phyloP scores from a whole-genome alignment of 257 asterid species.

The Primulina eburnea region DNA sequence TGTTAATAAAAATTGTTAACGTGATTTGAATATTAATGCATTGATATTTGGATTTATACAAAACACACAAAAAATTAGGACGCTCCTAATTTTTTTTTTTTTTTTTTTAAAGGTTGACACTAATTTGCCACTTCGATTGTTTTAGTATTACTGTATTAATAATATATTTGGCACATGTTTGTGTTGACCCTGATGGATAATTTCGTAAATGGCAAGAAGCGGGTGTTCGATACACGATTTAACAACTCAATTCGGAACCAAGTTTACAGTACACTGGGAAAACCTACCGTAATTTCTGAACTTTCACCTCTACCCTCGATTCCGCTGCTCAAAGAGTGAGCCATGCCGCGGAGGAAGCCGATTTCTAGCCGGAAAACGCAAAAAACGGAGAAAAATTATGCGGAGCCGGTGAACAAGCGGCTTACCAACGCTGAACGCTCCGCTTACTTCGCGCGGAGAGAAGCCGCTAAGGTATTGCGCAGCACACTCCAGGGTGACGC shows the following conservation, averaged over 20 bases:
- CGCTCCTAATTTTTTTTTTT: too few relatives aligned
- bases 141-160: too few relatives aligned
- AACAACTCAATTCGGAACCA: not conserved
- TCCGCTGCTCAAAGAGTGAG: slow-evolving; percentile 19
- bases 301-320: not conserved
- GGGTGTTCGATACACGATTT: too few relatives aligned
- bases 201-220: too few relatives aligned
- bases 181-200: too few relatives aligned
- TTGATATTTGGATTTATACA: too few relatives aligned
- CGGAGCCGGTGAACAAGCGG: slow-evolving; percentile 40
- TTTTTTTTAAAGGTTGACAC: too few relatives aligned
- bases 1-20: too few relatives aligned
- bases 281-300: not conserved
- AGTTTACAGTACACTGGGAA: not conserved
- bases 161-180: too few relatives aligned
- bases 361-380: slow-evolving; percentile 1
- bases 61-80: too few relatives aligned
- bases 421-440: slow-evolving; percentile 65
- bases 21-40: too few relatives aligned
- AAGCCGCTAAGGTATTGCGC: slow-evolving; percentile 89
- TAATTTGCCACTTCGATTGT: too few relatives aligned
- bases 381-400: slow-evolving; percentile 25
- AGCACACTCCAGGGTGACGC: slow-evolving; percentile 82
- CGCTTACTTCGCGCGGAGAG: slow-evolving; percentile 86
- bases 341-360: slow-evolving; percentile 56